Base-by-base conservation (phyloP, 192 early-diverging fungal genomes). In the Coemansia sp. region DNA sequence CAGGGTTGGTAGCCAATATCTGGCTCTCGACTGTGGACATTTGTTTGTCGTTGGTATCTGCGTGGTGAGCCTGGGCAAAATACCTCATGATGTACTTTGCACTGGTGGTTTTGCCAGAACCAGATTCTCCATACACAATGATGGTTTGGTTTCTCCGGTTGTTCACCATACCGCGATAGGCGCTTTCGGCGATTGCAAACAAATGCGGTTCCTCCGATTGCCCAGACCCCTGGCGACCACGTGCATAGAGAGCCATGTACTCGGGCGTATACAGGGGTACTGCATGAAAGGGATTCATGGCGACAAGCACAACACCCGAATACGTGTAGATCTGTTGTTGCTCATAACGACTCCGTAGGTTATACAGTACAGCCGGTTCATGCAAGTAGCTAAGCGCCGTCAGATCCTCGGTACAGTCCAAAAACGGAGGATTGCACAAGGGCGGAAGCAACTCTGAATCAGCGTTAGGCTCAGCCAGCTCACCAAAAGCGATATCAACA, bases 51-150 rank as follows among this genome's bases (percentile, higher is more conserved):
- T 58, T 61, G 28, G 64, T 61, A 36, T 81, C 85, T 30, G 81
- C 75, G 35, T 89, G 86, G 53, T 89, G 85, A 30, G 84, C 87
- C 29, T 85, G 83, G 13, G 85, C 85, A 85, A 96, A 96, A 69
- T 97, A 97, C 34, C 94, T 78, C 95, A 99, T 99, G 46, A 99
- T 92, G 72, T 91, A 97, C 55, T 94, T 94, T 19, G 96, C 95
- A 59, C 83, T 88, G 35, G 88, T 90, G 19, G 96, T 99, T 58
- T 99, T 99, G 67, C 96, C 96, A 19, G 96, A 95, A 71, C 92
- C 90, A 58, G 86, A 90, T 67, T 99, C 95, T 55, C 96, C 96
- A 18, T 90, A 93, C 28, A 97, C 94, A 55, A 99, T 93, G 64
- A 99, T 94, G 8, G 94, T 93, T 79, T 99, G 96, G 81, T 99